phyloP scores from a whole-genome alignment of 1,284 basidiomycete species.

The Ustilago vetiveriae region DNA sequence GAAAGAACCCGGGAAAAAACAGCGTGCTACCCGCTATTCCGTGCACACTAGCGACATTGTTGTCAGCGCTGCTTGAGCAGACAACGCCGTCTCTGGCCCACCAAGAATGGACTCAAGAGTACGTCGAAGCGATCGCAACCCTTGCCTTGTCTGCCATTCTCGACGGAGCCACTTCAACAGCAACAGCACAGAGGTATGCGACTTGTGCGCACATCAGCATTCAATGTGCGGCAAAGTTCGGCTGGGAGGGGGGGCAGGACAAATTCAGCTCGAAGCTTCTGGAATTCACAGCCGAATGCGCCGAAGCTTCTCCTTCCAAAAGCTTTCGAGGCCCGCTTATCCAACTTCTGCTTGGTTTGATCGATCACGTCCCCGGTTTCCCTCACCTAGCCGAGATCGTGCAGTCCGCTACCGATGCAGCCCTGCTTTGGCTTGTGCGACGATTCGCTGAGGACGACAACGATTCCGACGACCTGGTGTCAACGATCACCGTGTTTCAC shows the following conservation, averaged over 20 bases:
- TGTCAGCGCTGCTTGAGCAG: constrained; percentile 25
- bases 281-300: constrained; percentile 9
- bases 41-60: constrained; percentile 16
- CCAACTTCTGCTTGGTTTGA: constrained; percentile 13
- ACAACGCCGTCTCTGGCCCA: constrained; percentile 1
- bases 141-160: constrained; percentile 6
- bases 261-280: constrained; percentile 1
- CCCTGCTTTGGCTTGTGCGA: constrained; percentile 64
- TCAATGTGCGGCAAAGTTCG: constrained; percentile 18
- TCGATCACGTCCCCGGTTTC: constrained; percentile 5
- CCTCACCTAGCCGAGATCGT: constrained; percentile 16
- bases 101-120: constrained; percentile 8
- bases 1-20: too few relatives aligned
- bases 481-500: constrained; percentile 25
- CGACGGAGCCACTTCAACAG: not conserved
- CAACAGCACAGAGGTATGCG: constrained; percentile 7
- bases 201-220: constrained; percentile 9
- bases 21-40: constrained; percentile 6
- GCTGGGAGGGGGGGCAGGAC: constrained; percentile 12
- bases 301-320: constrained; percentile 5
- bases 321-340: constrained; percentile 21
- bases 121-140: constrained; percentile 7
- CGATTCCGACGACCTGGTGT: constrained; percentile 43
- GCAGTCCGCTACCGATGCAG: constrained; percentile 33
- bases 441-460: constrained; percentile 67